Percentiles rank a stretch among this genome's conserved stretches.
These are phyloP conservation scores for Lactuca saligna DNA, from an alignment of 129 eudicot species.

Conservation along the genomic window DNA sequence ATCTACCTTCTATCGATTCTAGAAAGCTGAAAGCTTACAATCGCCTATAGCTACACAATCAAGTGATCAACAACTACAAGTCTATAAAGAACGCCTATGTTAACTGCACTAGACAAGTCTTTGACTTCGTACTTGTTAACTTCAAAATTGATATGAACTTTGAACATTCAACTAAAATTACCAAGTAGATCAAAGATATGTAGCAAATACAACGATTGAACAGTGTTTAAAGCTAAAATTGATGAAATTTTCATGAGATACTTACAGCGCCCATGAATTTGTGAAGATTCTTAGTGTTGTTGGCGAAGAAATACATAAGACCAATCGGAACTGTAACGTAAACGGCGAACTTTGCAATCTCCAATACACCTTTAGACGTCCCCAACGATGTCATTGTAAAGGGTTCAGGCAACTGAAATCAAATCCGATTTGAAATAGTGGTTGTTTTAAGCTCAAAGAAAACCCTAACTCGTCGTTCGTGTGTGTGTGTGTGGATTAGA, in stretches of 20 bases:
- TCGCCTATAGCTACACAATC: no score
- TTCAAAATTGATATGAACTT: constrained; percentile 2
- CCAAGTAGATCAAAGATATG: no score
- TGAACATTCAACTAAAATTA: not conserved
- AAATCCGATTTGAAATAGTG: not conserved
- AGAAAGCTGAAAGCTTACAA: no score
- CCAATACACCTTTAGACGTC: constrained; percentile 79
- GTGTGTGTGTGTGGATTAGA: constrained; percentile 18
- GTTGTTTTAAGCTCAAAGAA: constrained; percentile 6
- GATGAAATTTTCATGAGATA: not conserved
- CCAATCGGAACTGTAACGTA: constrained; percentile 86
- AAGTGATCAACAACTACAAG: no score
- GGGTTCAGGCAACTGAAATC: constrained; percentile 11
- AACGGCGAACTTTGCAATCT: constrained; percentile 83
- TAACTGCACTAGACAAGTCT: no score
- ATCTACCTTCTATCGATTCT: no score
- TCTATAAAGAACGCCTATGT: no score
- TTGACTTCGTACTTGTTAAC: not conserved
- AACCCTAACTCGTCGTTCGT: constrained; percentile 26
- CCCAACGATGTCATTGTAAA: constrained; percentile 75
- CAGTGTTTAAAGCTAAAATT: not conserved
- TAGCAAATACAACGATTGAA: no score
- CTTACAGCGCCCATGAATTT: constrained; percentile 86
- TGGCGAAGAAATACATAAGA: constrained; percentile 86
- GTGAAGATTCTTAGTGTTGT: constrained; percentile 67